Evolutionary conservation across 2,329 filamentous ascomycete species (phyloP).

Genomic region (Madurella mycetomatis): DNA sequence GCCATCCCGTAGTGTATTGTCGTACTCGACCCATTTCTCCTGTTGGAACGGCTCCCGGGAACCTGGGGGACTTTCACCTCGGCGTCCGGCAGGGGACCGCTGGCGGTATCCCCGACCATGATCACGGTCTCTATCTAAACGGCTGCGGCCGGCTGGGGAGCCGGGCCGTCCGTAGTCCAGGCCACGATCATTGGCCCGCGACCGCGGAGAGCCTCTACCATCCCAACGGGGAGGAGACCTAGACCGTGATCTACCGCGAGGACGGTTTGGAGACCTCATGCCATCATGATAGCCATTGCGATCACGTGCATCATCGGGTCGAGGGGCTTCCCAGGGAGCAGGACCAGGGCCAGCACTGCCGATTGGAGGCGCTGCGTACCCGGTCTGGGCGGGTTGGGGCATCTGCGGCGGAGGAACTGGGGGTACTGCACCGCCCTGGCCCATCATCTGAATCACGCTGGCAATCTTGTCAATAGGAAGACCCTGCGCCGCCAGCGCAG

Average conservation of each 20-base stretch:
- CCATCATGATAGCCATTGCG: slow-evolving; percentile 50
- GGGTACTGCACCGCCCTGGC: slow-evolving; percentile 32
- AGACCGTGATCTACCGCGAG: slow-evolving; percentile 65
- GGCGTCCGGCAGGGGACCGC: slow-evolving; percentile 71
- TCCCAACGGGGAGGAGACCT: slow-evolving; percentile 75
- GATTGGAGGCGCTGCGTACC: slow-evolving; percentile 34
- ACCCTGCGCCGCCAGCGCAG: slow-evolving; percentile 70
- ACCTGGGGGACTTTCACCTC: slow-evolving; percentile 56
- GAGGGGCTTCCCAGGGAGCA: slow-evolving; percentile 35
- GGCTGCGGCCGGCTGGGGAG: slow-evolving; percentile 49
- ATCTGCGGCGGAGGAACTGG: slow-evolving; percentile 34
- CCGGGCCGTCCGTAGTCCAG: slow-evolving; percentile 71
- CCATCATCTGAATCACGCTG: slow-evolving; percentile 51
- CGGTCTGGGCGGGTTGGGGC: slow-evolving; percentile 38
- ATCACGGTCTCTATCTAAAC: slow-evolving; percentile 44
- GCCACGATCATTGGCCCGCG: slow-evolving; percentile 58
- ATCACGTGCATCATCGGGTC: slow-evolving; percentile 50
- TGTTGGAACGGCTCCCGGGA: slow-evolving; percentile 28
- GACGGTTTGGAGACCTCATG: slow-evolving; percentile 58
- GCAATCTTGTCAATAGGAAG: slow-evolving; percentile 74
- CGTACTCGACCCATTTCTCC: slow-evolving; percentile 74
- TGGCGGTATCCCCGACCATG: slow-evolving; percentile 73
- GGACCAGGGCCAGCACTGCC: slow-evolving; percentile 21
- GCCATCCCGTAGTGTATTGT: slow-evolving; percentile 66
- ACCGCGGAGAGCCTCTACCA: slow-evolving; percentile 59